Base-by-base conservation (phyloP, 352 stramenopile genomes). In the Saprolegnia parasitica region DNA sequence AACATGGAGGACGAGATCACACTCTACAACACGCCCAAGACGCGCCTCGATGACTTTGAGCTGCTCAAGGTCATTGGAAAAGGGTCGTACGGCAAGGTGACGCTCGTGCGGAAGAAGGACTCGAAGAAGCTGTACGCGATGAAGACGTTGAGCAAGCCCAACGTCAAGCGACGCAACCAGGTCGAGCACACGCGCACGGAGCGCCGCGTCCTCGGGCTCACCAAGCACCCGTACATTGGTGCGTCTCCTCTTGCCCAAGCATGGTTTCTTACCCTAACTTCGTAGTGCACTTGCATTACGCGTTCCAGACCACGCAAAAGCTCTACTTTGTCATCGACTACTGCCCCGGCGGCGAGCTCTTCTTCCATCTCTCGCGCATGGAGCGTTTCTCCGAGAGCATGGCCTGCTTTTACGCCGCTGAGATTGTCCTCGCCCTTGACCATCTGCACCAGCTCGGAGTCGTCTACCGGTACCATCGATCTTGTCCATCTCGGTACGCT, bases 261-360 rank as follows among this genome's bases (percentile, higher is more conserved):
- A 32, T 9, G 13, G n/a, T n/a, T 37, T 62, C 56, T 67, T 39
- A 66, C 47, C 18, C 9, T 57, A 16, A 62, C 18, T 68, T 8
- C 47, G 11, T 56, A 77, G 84, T 96, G 68, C 88, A 93, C 70
- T 67, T 97, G 67, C 87, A 96, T 72, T 96, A 95, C 70, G 88
- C 89, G 21, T 96, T 97, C 76, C 88, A 97, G 79, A 95, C 87
- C 63, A 86, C 82, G 71, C 83, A 94, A 75, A 95, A 96, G 75
- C 80, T 97, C 18, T 97, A 96, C 78, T 94, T 97, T 65, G 87
- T 97, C 71, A 78, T 96, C 32, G 89, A 97, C 73, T 97, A 96
- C 73, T 97, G 89, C 55, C 87, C 91, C 1, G 90, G 90, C 35
- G 90, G 90, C 24, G 90, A 97, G 66, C 76, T 97, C 9, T 97